These are phyloP conservation scores for Myriosclerotinia curreyana DNA, from an alignment of 2,329 filamentous ascomycete genomes.

Conservation along the genomic window DNA sequence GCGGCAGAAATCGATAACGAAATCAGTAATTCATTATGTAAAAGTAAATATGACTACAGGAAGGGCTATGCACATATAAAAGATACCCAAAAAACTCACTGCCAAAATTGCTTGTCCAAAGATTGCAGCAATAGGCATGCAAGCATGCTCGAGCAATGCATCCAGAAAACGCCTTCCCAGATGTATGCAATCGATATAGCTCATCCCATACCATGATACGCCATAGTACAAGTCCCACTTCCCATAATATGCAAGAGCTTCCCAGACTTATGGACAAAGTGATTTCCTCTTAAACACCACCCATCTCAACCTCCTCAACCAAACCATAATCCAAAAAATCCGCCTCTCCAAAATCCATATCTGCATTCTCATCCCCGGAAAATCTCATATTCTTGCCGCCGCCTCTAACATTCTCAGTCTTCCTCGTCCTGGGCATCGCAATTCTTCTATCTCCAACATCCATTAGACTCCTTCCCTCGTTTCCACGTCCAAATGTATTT, in stretches of 20 bases:
- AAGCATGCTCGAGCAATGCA: background rate
- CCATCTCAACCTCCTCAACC: slow-evolving; percentile 37
- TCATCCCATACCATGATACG: background rate
- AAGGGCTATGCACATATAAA: background rate
- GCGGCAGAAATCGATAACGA: too few species aligned
- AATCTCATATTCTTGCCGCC: slow-evolving; percentile 26
- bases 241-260: slow-evolving; percentile 1
- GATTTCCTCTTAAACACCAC: slow-evolving; percentile 30
- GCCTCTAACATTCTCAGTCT: slow-evolving; percentile 30
- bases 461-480: slow-evolving; percentile 21
- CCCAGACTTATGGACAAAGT: background rate
- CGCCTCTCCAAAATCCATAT: slow-evolving; percentile 63
- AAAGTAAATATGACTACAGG: background rate
- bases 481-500: slow-evolving; percentile 10
- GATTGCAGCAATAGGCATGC: background rate
- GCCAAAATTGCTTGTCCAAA: background rate
- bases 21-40: background rate
- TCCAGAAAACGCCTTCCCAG: slow-evolving; percentile 9
- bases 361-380: slow-evolving; percentile 47
- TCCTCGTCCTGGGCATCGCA: slow-evolving; percentile 29
- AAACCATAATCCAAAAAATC: slow-evolving; percentile 54
- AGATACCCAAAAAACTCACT: background rate
- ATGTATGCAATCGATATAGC: background rate
- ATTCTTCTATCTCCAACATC: slow-evolving; percentile 33
- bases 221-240: background rate